phyloP scores from a whole-genome alignment of 2,329 filamentous ascomycete species.

The Colletotrichum caudatum region DNA sequence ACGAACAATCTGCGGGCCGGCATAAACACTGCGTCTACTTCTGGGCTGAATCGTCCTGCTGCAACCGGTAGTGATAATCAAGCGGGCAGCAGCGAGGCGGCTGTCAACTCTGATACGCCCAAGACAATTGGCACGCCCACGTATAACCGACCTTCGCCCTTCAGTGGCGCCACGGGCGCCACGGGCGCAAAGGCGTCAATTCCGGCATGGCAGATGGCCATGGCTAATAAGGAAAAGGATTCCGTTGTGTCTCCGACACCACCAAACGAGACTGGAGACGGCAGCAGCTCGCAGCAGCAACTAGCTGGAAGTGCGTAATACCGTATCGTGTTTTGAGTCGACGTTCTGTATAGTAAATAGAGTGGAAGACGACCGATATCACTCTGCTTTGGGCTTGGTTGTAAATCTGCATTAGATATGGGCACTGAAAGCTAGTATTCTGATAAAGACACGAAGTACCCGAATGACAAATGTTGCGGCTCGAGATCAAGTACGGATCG shows the following conservation, averaged over 20 bases:
- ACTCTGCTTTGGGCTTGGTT: conserved; percentile 1
- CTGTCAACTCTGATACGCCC: conserved; percentile 48
- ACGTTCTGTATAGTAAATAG: conserved; percentile 8
- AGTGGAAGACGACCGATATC: conserved; percentile 1
- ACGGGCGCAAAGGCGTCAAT: conserved; percentile 73
- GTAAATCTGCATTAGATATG: conserved; percentile 1
- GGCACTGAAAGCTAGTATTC: background rate
- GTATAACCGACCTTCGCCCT: conserved; percentile 45
- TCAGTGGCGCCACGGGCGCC: conserved; percentile 60
- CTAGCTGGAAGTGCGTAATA: conserved; percentile 10
- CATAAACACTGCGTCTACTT: conserved; percentile 43
- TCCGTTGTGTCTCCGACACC: conserved; percentile 45
- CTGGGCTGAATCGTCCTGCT: conserved; percentile 5
- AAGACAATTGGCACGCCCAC: conserved; percentile 49
- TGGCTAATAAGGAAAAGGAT: conserved; percentile 67
- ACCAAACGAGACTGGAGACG: conserved; percentile 43
- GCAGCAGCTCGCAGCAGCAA: conserved; percentile 41
- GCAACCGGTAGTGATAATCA: conserved; percentile 49
- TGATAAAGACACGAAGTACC: background rate
- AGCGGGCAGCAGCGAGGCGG: conserved; percentile 45
- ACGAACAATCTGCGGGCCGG: conserved; percentile 46
- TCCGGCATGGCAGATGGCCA: conserved; percentile 83
- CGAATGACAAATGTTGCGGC: conserved; percentile 1
- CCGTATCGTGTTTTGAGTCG: background rate
- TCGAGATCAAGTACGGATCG: background rate